Evolutionary conservation across 2,329 filamentous ascomycete genomes (phyloP).

Genomic region (Cladosporium cucumerinum): DNA sequence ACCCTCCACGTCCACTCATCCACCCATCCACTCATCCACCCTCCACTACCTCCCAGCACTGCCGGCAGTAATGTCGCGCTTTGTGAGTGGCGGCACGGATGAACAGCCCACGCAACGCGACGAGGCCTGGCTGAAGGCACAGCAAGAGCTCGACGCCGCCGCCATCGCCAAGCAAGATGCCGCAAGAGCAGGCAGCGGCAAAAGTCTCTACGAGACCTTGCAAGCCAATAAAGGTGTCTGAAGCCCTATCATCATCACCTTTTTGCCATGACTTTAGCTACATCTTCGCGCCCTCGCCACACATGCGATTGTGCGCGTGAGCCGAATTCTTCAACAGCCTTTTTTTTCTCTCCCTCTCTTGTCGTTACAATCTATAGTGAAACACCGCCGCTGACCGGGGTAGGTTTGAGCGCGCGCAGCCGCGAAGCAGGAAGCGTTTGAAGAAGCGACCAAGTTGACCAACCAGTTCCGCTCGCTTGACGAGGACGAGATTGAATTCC

Average conservation of each 20-base stretch:
- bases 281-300: background rate
- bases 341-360: background rate
- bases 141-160: conserved; percentile 62
- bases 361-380: conserved; percentile 16
- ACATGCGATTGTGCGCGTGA: background rate
- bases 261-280: background rate
- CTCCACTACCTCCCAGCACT: background rate
- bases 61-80: conserved; percentile 44
- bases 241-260: conserved; percentile 1
- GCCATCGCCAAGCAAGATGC: conserved; percentile 54
- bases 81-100: conserved; percentile 52
- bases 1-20: background rate
- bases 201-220: conserved; percentile 68
- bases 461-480: conserved; percentile 77
- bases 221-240: conserved; percentile 76
- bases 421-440: conserved; percentile 78
- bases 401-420: conserved; percentile 43
- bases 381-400: conserved; percentile 24
- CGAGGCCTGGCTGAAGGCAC: conserved; percentile 63
- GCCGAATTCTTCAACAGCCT: background rate
- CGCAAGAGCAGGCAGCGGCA: conserved; percentile 50
- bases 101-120: conserved; percentile 44
- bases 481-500: conserved; percentile 74
- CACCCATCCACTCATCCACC: background rate
- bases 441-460: conserved; percentile 65